phyloP scores from a whole-genome alignment of 441 rosid species.

The Jatropha multifida region DNA sequence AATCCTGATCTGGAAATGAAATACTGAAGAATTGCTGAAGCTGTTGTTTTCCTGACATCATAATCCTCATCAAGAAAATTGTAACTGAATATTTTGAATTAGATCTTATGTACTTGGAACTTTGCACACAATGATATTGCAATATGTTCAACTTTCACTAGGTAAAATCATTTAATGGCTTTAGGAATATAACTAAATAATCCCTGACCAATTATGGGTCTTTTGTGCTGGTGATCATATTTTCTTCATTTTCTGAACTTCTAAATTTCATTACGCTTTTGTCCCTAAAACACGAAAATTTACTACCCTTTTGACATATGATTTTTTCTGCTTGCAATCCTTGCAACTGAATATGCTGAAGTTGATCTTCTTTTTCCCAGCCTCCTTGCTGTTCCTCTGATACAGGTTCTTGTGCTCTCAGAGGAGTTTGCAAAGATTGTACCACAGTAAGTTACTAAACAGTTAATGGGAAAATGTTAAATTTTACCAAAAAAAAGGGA shows the following conservation, averaged over 20 bases:
- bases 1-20: constrained; percentile 3
- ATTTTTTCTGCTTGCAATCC: background rate
- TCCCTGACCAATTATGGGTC: too few species aligned
- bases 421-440: constrained; percentile 92
- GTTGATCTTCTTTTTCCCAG: constrained; percentile 41
- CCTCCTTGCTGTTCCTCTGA: constrained; percentile 83
- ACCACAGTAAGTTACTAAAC: constrained; percentile 69
- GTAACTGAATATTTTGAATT: constrained; percentile 1
- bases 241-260: background rate
- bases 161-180: constrained; percentile 1
- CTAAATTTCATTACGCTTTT: background rate
- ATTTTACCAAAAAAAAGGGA: too few species aligned
- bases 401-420: constrained; percentile 54
- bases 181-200: background rate
- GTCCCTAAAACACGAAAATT: background rate
- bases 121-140: background rate
- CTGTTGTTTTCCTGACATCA: background rate
- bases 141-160: constrained; percentile 1
- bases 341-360: constrained; percentile 7
- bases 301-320: background rate
- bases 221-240: background rate
- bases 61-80: background rate
- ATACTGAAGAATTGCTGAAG: background rate
- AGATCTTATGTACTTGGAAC: background rate
- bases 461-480: constrained; percentile 11